Base-by-base conservation (phyloP, 2,329 filamentous ascomycete genomes). In the Colletotrichum chrysophilum region DNA sequence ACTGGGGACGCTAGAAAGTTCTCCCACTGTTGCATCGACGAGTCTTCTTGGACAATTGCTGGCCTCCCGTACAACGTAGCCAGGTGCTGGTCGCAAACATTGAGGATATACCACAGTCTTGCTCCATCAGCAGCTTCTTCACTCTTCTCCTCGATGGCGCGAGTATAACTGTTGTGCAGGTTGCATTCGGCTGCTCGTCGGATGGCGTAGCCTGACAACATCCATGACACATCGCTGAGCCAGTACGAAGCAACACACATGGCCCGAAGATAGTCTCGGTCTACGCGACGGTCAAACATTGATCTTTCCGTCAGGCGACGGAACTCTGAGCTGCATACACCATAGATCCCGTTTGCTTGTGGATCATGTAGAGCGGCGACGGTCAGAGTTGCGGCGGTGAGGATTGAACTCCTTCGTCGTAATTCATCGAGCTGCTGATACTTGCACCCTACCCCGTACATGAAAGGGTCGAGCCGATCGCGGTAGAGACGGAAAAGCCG, bases 171-270 rank as follows among this genome's bases (percentile, higher is more conserved):
- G 71, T 83, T 85, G 58, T 85, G 84, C 1, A 89, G 78, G 73
- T 88, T 88, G 65, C 87, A 83, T 75, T 89, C 88, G 5, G 86
- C 87, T 0, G 88, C 88, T 18, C 88, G 83, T 10, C 88, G 85
- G 32, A 89, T 88, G 1, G 88, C 88, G 70, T 88, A 85, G 0
- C 91, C 91, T 0, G 90, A 91, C 1, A 93, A 84, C 78, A 90
- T 92, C 90, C 91, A 92, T 5, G 89, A 91, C 24, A 92, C 84
- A 75, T 93, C 91, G 5, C 89, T 90, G 0, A 93, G 85, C 91
- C 91, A 93, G 78, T 92, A 93, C 0, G 91, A 88, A 0, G 89
- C 91, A 5, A 93, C 88, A 56, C 90, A 91, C 48, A 93, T 86
- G 5, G 90, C 91, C 3, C 91, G 86, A 26, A 93, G 87, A 71